Percentiles rank a stretch among this genome's conserved stretches.
These are phyloP conservation scores for Nicotiana otophora DNA, from an alignment of 257 asterid genomes.

Conservation along the genomic window DNA sequence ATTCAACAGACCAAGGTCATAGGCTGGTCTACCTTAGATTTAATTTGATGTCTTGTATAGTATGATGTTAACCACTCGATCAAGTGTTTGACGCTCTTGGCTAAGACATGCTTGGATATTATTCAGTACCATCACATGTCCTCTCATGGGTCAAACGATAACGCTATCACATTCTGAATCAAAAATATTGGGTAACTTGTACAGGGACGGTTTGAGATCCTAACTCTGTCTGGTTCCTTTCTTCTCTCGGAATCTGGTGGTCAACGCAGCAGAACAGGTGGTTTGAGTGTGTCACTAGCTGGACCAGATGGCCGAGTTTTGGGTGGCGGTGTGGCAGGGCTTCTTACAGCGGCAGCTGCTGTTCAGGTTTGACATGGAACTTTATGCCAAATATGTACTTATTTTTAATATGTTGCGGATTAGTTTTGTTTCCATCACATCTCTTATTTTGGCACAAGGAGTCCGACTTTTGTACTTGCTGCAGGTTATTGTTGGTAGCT, in stretches of 20 bases:
- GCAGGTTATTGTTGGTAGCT: slow-evolving; percentile 18
- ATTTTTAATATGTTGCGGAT: neutral
- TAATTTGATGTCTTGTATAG: neutral
- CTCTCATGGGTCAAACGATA: neutral
- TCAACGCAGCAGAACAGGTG: slow-evolving; percentile 12
- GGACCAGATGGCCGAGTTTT: slow-evolving; percentile 14
- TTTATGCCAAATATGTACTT: too few species aligned
- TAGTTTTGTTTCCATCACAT: neutral
- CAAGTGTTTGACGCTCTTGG: neutral
- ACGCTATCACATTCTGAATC: neutral
- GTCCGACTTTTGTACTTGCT: neutral
- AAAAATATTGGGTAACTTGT: neutral
- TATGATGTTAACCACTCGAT: neutral
- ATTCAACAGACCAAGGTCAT: neutral
- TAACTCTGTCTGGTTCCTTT: slow-evolving; percentile 15
- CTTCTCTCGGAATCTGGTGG: slow-evolving; percentile 16
- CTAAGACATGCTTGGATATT: neutral
- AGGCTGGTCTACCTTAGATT: neutral
- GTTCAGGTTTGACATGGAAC: slow-evolving; percentile 10
- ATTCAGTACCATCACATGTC: neutral
- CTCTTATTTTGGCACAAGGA: neutral
- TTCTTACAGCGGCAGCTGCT: slow-evolving; percentile 10
- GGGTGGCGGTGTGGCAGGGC: slow-evolving; percentile 19
- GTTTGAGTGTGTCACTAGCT: slow-evolving; percentile 13
- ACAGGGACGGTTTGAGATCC: slow-evolving; percentile 19